Evolutionary conservation across 768 basidiomycete genomes (phyloP).

Genomic region (Pisolithus orientalis): DNA sequence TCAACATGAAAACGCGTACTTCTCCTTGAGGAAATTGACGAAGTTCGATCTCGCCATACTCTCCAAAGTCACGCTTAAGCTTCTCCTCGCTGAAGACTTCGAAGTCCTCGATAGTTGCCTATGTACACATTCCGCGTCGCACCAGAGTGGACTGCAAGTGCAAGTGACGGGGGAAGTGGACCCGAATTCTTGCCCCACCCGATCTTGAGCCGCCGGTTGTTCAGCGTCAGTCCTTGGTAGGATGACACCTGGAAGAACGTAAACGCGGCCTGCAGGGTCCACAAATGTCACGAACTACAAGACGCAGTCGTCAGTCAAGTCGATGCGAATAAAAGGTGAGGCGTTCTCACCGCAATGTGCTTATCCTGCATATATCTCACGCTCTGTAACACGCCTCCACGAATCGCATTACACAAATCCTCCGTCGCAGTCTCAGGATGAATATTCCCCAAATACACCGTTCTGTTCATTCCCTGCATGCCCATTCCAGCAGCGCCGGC

Average conservation of each 20-base stretch:
- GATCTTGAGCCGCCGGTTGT: constrained; percentile 91
- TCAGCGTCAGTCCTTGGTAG: constrained; percentile 83
- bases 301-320: neutral
- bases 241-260: constrained; percentile 93
- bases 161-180: constrained; percentile 74
- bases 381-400: constrained; percentile 95
- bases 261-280: constrained; percentile 86
- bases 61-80: constrained; percentile 88
- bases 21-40: constrained; percentile 92
- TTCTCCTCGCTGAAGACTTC: constrained; percentile 87
- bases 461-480: constrained; percentile 72
- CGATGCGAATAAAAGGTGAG: neutral
- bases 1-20: constrained; percentile 52
- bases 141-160: constrained; percentile 85
- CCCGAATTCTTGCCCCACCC: constrained; percentile 98
- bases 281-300: constrained; percentile 91
- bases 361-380: constrained; percentile 95
- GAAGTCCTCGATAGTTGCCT: constrained; percentile 92
- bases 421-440: constrained; percentile 94
- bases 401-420: constrained; percentile 92
- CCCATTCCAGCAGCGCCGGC: constrained; percentile 17
- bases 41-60: constrained; percentile 97
- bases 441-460: constrained; percentile 93
- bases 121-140: constrained; percentile 97
- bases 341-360: constrained; percentile 78